A percentile compares a stretch with the other conserved stretches of the same genome.
These are phyloP conservation scores for Parastagonospora nodorum DNA, from an alignment of 2,329 filamentous ascomycete genomes.

Conservation along the genomic window DNA sequence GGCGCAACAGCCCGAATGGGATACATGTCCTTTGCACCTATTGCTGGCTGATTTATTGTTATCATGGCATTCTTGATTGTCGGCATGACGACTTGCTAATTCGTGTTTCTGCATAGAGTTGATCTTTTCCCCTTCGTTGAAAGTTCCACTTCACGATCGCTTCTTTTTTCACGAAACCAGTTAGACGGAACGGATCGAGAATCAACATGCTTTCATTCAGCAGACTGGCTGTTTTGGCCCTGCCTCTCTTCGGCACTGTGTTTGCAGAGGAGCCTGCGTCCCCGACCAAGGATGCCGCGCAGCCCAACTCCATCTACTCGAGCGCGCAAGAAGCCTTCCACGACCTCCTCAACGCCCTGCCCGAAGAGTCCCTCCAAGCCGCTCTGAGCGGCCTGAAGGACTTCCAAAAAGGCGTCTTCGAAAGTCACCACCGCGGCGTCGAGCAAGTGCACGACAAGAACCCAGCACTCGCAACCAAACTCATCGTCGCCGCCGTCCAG, in stretches of 20 bases:
- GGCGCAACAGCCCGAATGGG: conserved; percentile 7
- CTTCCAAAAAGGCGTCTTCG: conserved; percentile 72
- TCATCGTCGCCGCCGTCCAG: conserved; percentile 67
- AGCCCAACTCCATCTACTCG: conserved; percentile 30
- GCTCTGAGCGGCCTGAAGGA: conserved; percentile 67
- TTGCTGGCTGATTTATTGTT: conserved; percentile 1
- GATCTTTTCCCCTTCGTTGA: conserved; percentile 2
- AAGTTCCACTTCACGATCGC: conserved; percentile 6
- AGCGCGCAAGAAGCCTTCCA: conserved; percentile 55
- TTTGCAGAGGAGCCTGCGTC: conserved; percentile 25
- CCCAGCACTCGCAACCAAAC: conserved; percentile 64
- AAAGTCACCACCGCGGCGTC: conserved; percentile 66
- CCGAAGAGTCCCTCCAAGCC: conserved; percentile 66
- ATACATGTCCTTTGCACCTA: conserved; percentile 8
- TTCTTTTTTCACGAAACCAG: background rate
- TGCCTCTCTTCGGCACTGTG: conserved; percentile 35
- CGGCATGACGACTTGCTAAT: conserved; percentile 24
- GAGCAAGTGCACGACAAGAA: conserved; percentile 67
- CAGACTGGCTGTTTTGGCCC: conserved; percentile 34
- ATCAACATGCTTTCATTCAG: conserved; percentile 39
- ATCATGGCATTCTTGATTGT: conserved; percentile 3
- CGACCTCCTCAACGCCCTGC: conserved; percentile 61
- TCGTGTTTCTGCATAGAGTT: conserved; percentile 14
- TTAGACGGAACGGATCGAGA: background rate
- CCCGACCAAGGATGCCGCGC: conserved; percentile 20